Percentiles rank a stretch among this genome's conserved stretches.
Conservation (phyloP, 257 asterid genomes). For the Capsicum chinense region DNA sequence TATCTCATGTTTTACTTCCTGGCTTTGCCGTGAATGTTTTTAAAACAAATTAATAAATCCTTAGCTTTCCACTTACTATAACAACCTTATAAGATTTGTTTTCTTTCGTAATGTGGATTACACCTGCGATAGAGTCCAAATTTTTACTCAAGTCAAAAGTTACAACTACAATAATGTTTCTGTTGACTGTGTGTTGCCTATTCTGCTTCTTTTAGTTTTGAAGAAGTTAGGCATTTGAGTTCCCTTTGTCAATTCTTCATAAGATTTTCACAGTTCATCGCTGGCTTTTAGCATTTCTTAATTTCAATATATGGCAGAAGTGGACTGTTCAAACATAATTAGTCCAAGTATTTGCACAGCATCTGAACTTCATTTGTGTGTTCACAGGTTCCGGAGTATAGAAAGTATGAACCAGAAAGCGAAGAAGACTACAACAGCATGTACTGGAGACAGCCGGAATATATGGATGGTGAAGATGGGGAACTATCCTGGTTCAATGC, state of each 20-base stretch:
- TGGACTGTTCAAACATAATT: neutral
- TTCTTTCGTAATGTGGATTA: neutral
- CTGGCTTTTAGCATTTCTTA: neutral
- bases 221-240: too few relatives aligned
- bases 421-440: slow-evolving; percentile 46
- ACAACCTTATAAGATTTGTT: neutral
- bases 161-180: neutral
- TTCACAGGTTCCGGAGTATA: slow-evolving; percentile 43
- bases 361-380: slow-evolving; percentile 9
- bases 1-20: neutral
- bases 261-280: too few relatives aligned
- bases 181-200: neutral
- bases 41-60: neutral
- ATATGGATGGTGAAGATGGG: slow-evolving; percentile 50
- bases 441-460: slow-evolving; percentile 48
- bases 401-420: slow-evolving; percentile 39
- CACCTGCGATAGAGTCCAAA: neutral
- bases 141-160: neutral
- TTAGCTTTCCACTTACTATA: slow-evolving; percentile 5
- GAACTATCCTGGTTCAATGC: slow-evolving; percentile 46
- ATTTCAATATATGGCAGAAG: neutral
- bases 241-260: too few relatives aligned
- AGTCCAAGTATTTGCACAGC: neutral
- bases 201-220: neutral
- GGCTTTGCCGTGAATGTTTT: neutral